These are phyloP conservation scores for Exobasidium rhododendri DNA, from an alignment of 1,284 basidiomycete species.

Conservation along the genomic window DNA sequence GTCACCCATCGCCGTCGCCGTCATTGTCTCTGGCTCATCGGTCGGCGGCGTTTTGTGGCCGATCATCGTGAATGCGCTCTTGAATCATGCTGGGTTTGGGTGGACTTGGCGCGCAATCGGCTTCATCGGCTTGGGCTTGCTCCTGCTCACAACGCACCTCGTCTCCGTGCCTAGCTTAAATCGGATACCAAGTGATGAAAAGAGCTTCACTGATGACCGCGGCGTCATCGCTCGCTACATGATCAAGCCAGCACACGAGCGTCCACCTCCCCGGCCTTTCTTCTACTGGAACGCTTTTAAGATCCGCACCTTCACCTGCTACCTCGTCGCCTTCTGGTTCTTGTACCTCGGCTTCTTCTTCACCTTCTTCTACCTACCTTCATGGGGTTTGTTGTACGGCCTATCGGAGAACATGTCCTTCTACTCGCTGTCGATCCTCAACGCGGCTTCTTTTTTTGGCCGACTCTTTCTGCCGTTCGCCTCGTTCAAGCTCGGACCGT, in stretches of 20 bases:
- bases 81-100: slow-evolving; percentile 1
- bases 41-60: slow-evolving; percentile 10
- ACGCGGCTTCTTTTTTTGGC: slow-evolving; percentile 7
- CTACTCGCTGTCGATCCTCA: slow-evolving; percentile 11
- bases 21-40: slow-evolving; percentile 6
- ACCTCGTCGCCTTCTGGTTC: background rate
- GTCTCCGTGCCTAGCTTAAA: too few species aligned
- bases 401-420: background rate
- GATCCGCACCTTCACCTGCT: too few species aligned
- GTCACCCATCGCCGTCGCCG: background rate
- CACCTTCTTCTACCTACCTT: slow-evolving; percentile 8
- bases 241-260: background rate
- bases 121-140: slow-evolving; percentile 3
- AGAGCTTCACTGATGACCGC: too few species aligned
- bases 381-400: background rate
- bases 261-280: background rate
- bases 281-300: background rate
- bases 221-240: background rate
- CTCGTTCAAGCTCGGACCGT: background rate
- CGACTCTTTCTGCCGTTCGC: slow-evolving; percentile 2
- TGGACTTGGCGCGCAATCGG: slow-evolving; percentile 9
- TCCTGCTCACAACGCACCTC: background rate
- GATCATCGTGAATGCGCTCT: background rate
- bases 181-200: too few species aligned
- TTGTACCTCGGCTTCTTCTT: slow-evolving; percentile 1